phyloP scores from a whole-genome alignment of 2,329 filamentous ascomycete species.

The Zopfia rhizophila region DNA sequence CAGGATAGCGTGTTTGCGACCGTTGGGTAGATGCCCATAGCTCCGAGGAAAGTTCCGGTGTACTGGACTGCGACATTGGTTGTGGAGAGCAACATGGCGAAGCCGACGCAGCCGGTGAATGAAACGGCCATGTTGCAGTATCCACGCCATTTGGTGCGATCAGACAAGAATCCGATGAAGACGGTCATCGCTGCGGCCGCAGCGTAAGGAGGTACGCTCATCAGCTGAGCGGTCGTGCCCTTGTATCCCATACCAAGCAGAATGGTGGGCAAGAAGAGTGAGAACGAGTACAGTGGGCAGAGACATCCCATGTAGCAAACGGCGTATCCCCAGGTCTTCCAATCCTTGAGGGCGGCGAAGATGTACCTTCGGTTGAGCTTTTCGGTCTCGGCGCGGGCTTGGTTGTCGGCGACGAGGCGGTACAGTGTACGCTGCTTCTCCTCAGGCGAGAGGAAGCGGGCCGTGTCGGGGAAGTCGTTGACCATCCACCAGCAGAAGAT shows the following conservation, averaged over 20 bases:
- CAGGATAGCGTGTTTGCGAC: constrained; percentile 89
- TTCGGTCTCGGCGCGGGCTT: constrained; percentile 69
- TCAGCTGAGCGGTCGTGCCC: constrained; percentile 72
- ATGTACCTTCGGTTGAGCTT: constrained; percentile 49
- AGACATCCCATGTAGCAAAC: constrained; percentile 73
- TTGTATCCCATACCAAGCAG: constrained; percentile 62
- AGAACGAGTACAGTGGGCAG: constrained; percentile 48
- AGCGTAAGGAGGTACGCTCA: constrained; percentile 81
- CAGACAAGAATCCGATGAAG: constrained; percentile 76
- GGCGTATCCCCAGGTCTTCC: constrained; percentile 63
- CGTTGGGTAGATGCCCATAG: constrained; percentile 87
- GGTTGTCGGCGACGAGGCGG: constrained; percentile 74
- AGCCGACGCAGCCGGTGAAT: constrained; percentile 78
- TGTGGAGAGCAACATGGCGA: constrained; percentile 79
- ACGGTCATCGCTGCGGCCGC: constrained; percentile 76
- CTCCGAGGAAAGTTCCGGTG: constrained; percentile 84
- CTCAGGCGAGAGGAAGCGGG: constrained; percentile 64
- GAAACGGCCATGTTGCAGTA: constrained; percentile 82
- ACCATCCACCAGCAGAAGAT: constrained; percentile 65
- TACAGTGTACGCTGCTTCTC: constrained; percentile 68
- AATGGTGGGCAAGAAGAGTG: constrained; percentile 57
- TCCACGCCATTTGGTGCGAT: constrained; percentile 77
- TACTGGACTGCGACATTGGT: constrained; percentile 76
- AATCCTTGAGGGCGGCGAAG: constrained; percentile 58
- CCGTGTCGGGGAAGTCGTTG: constrained; percentile 71